phyloP scores from a whole-genome alignment of 257 asterid species.

The Anisodus acutangulus region DNA sequence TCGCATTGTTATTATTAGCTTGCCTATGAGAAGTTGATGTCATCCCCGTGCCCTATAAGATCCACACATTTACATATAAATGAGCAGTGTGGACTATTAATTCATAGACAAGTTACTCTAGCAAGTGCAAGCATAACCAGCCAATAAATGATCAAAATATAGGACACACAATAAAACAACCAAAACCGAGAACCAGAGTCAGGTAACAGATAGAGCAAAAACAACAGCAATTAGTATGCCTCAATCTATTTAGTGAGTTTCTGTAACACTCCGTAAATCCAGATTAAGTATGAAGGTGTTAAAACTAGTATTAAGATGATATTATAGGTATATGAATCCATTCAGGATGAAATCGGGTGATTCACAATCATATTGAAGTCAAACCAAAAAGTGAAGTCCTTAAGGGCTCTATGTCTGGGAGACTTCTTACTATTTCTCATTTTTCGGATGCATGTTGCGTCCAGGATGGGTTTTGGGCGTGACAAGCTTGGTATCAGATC shows the following conservation, averaged over 20 bases:
- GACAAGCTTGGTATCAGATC: no score
- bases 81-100: conserved; percentile 9
- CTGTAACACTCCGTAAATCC: no score
- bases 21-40: conserved; percentile 53
- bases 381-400: no score
- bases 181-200: not conserved
- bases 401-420: no score
- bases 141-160: not conserved
- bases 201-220: not conserved
- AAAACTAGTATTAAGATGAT: no score
- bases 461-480: no score
- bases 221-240: not conserved
- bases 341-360: no score
- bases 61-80: not conserved
- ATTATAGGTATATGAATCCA: no score
- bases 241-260: not conserved
- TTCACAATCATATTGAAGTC: no score
- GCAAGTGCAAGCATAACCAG: not conserved
- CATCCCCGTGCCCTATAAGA: conserved; percentile 43
- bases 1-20: conserved; percentile 39
- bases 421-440: no score
- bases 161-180: conserved; percentile 10
- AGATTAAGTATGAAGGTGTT: no score
- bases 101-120: not conserved
- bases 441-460: no score